Evolutionary conservation across 2,329 filamentous ascomycete genomes (phyloP), one percentile per base, ranked within the genome.

Genomic region (Penicillium hesseltinei): DNA sequence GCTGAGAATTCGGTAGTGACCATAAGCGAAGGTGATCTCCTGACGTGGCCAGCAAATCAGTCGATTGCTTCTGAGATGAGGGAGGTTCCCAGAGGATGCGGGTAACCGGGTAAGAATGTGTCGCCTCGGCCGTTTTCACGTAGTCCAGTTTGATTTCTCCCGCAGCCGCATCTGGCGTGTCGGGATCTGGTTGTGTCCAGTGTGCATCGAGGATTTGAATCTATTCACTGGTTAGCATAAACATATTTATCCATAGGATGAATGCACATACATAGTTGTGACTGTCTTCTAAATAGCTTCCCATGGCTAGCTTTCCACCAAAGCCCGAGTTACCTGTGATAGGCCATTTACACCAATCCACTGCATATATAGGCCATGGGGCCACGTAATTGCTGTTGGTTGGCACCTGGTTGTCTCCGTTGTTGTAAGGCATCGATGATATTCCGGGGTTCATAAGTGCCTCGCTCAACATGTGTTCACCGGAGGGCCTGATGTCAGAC

Each of bases 301-400:
- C 94, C 39, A 99, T 83, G 13, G 94, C 94, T 66, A 99, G 84
- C 76, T 97, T 97, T 39, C 94, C 94, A 4, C 91, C 91, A 61
- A 90, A 88, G 64, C 69, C 73, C 38, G 87, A 66, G 45, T 58
- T 68, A 77, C 87, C 69, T 40, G 91, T 86, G 2, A 93, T 87
- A 17, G 90, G 86, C 93, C 94, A 99, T 77, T 99, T 99, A 80
- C 94, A 99, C 94, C 94, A 99, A 78, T 99, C 94, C 69, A 96
- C 93, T 13, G 94, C 93, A 74, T 97, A 99, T 54, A 96, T 88
- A 15, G 92, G 89, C 91, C 94, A 99, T 0, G 93, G 92, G 5
- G 93, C 92, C 62, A 96, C 78, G 71, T 97, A 96, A 73, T 93
- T 97, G 80, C 91, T 96, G 62, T 93, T 95, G 6, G 71, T 90